Percentiles rank a stretch among this genome's conserved stretches.
Evolutionary conservation across 352 stramenopile genomes (phyloP).

Genomic region (Nothophytophthora sp.): DNA sequence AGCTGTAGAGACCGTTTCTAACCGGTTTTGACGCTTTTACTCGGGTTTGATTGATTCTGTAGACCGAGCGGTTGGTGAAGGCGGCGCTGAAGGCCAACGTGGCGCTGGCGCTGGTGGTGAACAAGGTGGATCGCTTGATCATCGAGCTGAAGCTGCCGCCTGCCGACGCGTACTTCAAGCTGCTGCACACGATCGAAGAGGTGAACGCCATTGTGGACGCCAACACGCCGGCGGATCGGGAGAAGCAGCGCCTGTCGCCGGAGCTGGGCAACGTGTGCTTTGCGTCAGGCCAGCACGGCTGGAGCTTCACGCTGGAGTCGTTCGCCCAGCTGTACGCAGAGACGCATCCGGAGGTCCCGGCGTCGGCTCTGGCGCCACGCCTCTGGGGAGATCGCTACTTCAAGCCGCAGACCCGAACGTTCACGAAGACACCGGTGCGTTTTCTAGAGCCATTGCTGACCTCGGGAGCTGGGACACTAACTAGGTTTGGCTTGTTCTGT

Average conservation of each 20-base stretch:
- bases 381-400: slow-evolving; percentile 99
- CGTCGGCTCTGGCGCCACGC: slow-evolving; percentile 99
- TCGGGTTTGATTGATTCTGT: no score
- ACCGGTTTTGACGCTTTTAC: no score
- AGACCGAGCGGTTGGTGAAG: slow-evolving; percentile 99
- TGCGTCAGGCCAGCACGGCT: slow-evolving; percentile 99
- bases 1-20: no score
- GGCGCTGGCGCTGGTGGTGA: slow-evolving; percentile 99
- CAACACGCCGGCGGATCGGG: slow-evolving; percentile 98
- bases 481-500: no score
- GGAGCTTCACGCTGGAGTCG: slow-evolving; percentile 99
- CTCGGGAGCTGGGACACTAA: no score
- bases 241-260: slow-evolving; percentile 98
- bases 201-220: slow-evolving; percentile 99
- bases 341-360: slow-evolving; percentile 99
- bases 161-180: slow-evolving; percentile 99
- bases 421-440: no score
- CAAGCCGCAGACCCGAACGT: no score
- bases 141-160: slow-evolving; percentile 98
- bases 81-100: slow-evolving; percentile 98
- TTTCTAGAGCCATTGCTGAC: no score
- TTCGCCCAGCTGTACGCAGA: slow-evolving; percentile 98
- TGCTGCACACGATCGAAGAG: slow-evolving; percentile 98
- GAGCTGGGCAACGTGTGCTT: slow-evolving; percentile 99
- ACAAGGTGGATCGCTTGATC: slow-evolving; percentile 99